phyloP scores from a whole-genome alignment of 2,329 filamentous ascomycete genomes.

The Colletotrichum incanum region DNA sequence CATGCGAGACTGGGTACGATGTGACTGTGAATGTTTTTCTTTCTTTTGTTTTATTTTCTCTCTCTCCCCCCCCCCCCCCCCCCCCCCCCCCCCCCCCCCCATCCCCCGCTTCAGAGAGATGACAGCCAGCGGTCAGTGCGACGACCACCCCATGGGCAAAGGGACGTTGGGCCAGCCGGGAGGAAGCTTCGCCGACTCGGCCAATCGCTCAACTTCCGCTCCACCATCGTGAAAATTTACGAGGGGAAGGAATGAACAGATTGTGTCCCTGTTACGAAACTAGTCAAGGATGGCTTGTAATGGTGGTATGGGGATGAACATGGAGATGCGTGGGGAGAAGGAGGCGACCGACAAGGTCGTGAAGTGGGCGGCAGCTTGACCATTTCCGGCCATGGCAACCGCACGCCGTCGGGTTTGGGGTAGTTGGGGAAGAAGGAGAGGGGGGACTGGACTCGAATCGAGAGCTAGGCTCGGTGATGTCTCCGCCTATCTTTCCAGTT shows the following conservation, averaged over 20 bases:
- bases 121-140: conserved; percentile 35
- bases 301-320: conserved; percentile 36
- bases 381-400: conserved; percentile 27
- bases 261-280: conserved; percentile 18
- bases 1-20: background rate
- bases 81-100: too few species aligned
- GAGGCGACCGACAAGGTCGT: conserved; percentile 11
- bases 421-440: conserved; percentile 33
- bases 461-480: background rate
- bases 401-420: conserved; percentile 27
- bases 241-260: conserved; percentile 15
- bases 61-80: too few species aligned
- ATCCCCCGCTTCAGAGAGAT: conserved; percentile 18
- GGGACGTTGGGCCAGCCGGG: conserved; percentile 1
- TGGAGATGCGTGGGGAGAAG: conserved; percentile 39
- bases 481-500: background rate
- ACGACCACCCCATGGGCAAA: conserved; percentile 32
- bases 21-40: background rate
- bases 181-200: background rate
- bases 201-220: conserved; percentile 40
- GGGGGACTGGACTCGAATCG: background rate
- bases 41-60: background rate
- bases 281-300: conserved; percentile 30
- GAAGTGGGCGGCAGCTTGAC: conserved; percentile 35
- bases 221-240: conserved; percentile 29